phyloP scores from a whole-genome alignment of 257 asterid species.

The Lycium ferocissimum region DNA sequence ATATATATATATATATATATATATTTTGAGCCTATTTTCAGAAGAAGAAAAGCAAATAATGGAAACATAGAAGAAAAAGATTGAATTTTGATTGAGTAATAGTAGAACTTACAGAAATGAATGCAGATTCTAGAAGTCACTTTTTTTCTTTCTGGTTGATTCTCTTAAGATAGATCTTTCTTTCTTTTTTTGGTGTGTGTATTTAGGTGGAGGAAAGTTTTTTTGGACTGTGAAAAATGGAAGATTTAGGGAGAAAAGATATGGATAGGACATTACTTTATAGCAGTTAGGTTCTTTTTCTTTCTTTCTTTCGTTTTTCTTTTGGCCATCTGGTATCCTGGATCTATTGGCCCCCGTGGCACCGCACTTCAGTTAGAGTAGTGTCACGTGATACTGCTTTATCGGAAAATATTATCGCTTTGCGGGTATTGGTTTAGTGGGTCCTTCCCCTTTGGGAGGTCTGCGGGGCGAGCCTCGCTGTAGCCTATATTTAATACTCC shows the following conservation, averaged over 20 bases:
- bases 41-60: not conserved
- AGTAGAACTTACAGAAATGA: conserved; percentile 21
- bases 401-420: no score
- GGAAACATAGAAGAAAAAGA: not conserved
- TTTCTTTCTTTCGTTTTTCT: no score
- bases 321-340: no score
- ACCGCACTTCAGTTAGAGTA: no score
- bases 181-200: not conserved
- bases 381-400: no score
- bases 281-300: not conserved
- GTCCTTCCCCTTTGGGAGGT: no score
- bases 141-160: not conserved
- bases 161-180: not conserved
- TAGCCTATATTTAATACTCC: no score
- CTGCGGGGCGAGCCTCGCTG: no score
- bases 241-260: not conserved
- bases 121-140: not conserved
- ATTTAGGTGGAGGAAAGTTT: not conserved
- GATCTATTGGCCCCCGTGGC: no score
- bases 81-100: not conserved
- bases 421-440: no score
- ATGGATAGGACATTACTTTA: not conserved
- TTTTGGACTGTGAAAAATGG: not conserved
- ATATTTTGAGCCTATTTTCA: not conserved
- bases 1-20: no score